Evolutionary conservation across 352 stramenopile genomes (phyloP).

Genomic region (Stramenopiles sp.): DNA sequence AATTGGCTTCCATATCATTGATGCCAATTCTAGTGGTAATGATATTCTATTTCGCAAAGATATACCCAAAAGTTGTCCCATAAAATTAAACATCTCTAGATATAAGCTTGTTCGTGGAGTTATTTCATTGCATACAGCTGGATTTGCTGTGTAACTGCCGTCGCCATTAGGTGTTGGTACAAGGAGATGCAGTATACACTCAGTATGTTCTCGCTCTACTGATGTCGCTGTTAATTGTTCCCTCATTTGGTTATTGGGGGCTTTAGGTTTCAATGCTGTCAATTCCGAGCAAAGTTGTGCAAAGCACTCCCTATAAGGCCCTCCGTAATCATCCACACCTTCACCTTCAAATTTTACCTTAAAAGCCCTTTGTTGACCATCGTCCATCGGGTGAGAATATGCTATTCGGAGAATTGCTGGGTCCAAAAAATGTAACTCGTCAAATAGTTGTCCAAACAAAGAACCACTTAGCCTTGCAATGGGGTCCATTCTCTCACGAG

Average conservation of each 20-base stretch:
- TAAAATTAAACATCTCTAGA: constrained; percentile 42
- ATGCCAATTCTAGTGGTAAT: constrained; percentile 35
- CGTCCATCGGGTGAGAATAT: constrained; percentile 57
- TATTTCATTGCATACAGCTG: too few relatives aligned
- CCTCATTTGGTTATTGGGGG: too few relatives aligned
- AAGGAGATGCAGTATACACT: too few relatives aligned
- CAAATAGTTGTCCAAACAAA: constrained; percentile 38
- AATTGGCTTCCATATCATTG: constrained; percentile 50
- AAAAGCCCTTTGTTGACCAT: constrained; percentile 44
- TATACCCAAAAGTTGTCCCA: constrained; percentile 56
- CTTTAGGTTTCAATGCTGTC: too few relatives aligned
- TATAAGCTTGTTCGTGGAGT: too few relatives aligned
- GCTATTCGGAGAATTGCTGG: constrained; percentile 32
- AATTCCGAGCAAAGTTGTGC: constrained; percentile 31
- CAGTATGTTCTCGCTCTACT: too few relatives aligned
- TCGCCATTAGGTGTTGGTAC: too few relatives aligned
- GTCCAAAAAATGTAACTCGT: constrained; percentile 37
- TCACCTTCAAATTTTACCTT: constrained; percentile 72
- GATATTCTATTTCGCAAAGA: constrained; percentile 39
- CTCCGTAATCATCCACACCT: constrained; percentile 62
- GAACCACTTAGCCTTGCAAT: constrained; percentile 23
- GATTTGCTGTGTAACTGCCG: too few relatives aligned
- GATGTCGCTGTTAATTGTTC: too few relatives aligned
- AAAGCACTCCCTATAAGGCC: constrained; percentile 60
- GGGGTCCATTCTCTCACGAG: constrained; percentile 19